Evolutionary conservation across 345 rosid genomes (phyloP), one percentile per base, ranked within the genome.

Genomic region (Moricandia moricandioides): DNA sequence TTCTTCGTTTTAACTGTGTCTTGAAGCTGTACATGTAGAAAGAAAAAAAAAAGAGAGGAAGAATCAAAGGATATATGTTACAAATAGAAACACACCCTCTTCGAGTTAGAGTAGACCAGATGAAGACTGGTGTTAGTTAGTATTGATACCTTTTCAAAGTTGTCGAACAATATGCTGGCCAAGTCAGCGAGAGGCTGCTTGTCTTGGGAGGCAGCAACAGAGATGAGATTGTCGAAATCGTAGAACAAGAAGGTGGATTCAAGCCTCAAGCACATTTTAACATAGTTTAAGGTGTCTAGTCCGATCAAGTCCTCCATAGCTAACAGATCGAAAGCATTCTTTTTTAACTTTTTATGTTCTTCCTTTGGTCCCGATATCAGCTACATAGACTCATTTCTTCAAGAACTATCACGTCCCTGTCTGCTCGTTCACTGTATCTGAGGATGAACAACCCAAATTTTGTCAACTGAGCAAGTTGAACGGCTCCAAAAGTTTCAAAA

Each of bases 301-400:
- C 88, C 90, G 56, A 91, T 84, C 88, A 94, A 77, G 80, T 88
- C 97, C 54, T 78, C 97, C 95, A 90, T 79, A 8, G 98, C 98
- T 18, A 88, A 69, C 13, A 88, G 86, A 87, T 91, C 95, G 70
- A 91, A 89, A 13, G 95, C 90, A 47, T 85, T 82, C 74, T 86
- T 91, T 81, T 21, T 79, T 88, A 14, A 94, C 67, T 86, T 95
- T 85, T 34, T 83, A 85, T 67, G 67, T 84, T 65, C 95, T 84
- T 4, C 87, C 88, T 79, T 84, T 69, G 1, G 81, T 73, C 65
- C 89, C 91, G 8, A 90, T 85, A 67, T 94, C 76, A 3, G 93
- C 89, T 30, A 91, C 70, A 40, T 84, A 91, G 4, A 91, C 62
- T 33, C 90, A 92, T 26, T 77, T 87, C 85, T 83, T 88, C 34